Conservation (phyloP, 139 green algal genomes). For the Nannochloris sp. region DNA sequence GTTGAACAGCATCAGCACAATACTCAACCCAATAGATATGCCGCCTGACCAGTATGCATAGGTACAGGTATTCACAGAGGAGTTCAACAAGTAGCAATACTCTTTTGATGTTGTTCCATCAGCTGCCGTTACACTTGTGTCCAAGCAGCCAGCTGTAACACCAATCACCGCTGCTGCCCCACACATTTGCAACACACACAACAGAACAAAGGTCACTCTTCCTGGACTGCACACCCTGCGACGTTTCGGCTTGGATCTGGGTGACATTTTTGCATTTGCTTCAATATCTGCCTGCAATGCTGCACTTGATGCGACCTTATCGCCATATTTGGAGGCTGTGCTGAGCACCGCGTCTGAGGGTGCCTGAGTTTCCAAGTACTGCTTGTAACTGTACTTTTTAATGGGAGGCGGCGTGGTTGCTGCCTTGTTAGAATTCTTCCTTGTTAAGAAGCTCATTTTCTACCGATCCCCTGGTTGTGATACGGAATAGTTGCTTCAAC, state of each 20-base stretch:
- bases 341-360: neutral
- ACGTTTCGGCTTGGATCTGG: neutral
- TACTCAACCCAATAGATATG: neutral
- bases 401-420: neutral
- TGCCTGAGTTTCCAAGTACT: slow-evolving; percentile 1
- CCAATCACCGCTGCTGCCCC: slow-evolving; percentile 3
- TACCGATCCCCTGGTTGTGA: too few relatives aligned
- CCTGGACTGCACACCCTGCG: neutral
- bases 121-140: neutral
- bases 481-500: too few relatives aligned
- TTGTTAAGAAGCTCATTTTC: neutral
- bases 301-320: neutral
- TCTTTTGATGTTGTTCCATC: neutral
- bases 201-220: neutral
- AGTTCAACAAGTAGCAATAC: slow-evolving; percentile 1
- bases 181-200: neutral
- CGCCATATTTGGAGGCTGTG: neutral
- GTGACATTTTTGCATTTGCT: neutral
- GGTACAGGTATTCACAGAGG: neutral
- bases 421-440: neutral
- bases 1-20: neutral
- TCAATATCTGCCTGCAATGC: neutral
- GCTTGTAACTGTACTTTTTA: slow-evolving; percentile 2
- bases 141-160: neutral
- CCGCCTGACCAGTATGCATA: slow-evolving; percentile 4